Percentiles rank a stretch among this genome's conserved stretches.
These are phyloP conservation scores for Lipomyces lipofer DNA, from an alignment of 805 yeast genomes.

Conservation along the genomic window DNA sequence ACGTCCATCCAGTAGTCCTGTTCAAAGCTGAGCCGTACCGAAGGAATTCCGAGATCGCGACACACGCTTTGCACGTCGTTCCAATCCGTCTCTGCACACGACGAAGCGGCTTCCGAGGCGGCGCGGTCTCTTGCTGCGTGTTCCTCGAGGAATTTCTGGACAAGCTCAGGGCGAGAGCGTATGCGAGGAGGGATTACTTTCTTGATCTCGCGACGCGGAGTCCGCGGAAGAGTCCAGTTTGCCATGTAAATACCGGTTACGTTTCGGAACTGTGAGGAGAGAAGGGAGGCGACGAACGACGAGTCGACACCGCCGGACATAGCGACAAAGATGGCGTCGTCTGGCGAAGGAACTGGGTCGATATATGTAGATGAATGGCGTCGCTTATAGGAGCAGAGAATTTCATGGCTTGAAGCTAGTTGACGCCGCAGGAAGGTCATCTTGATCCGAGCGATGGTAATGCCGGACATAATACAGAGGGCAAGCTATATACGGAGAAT, in stretches of 20 bases:
- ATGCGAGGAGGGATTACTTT: not conserved
- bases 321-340: slow-evolving; percentile 61
- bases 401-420: no score
- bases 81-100: slow-evolving; percentile 78
- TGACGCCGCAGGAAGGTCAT: no score
- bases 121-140: slow-evolving; percentile 9
- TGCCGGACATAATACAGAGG: no score
- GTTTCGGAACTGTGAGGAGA: slow-evolving; percentile 51
- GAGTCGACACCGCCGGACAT: slow-evolving; percentile 98
- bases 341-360: slow-evolving; percentile 12
- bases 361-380: slow-evolving; percentile 1
- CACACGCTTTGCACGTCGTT: slow-evolving; percentile 72
- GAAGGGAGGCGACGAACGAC: slow-evolving; percentile 75
- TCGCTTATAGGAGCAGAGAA: no score
- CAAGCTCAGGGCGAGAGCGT: slow-evolving; percentile 4
- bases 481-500: no score
- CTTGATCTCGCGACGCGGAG: slow-evolving; percentile 15
- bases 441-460: no score
- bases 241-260: slow-evolving; percentile 90
- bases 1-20: slow-evolving; percentile 91
- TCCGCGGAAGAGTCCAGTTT: slow-evolving; percentile 61
- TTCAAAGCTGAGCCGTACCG: slow-evolving; percentile 80
- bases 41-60: slow-evolving; percentile 58
- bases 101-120: slow-evolving; percentile 15
- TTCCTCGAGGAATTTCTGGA: not conserved